Evolutionary conservation across 139 green algal genomes (phyloP), one percentile per base, ranked within the genome.

Genomic region (Chlamydomonas schloesseri): DNA sequence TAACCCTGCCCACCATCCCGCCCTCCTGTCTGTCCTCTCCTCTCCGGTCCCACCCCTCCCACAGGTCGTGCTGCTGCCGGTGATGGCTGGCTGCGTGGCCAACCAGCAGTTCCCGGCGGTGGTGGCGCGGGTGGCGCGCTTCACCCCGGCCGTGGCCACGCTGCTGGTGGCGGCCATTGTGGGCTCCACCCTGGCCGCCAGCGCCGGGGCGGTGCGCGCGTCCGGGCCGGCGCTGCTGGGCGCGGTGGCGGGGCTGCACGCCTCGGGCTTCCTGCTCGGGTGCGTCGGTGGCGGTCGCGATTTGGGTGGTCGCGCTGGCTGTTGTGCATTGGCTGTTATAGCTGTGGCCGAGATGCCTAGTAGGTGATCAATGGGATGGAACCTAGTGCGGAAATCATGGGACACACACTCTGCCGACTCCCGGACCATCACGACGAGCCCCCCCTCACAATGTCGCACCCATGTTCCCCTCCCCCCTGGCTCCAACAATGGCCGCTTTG

Each of bases 31-130:
- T n/a, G n/a, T n/a, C n/a, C n/a, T n/a, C n/a, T n/a, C n/a, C n/a
- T n/a, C n/a, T n/a, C n/a, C n/a, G n/a, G n/a, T n/a, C n/a, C n/a
- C n/a, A n/a, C n/a, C n/a, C n/a, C n/a, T n/a, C n/a, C n/a, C n/a
- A n/a, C 88, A 96, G 91, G 93, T 97, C 34, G 96, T 98, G 37
- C 86, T 98, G 73, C 81, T 93, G 29, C 96, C 96, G 10, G 92
- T 97, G 9, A 47, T 95, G 29, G 55, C 92, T 0, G 96, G 96
- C 23, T 88, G 76, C 5, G 84, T 89, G 33, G 36, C 95, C 29
- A 95, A 95, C 81, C 88, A 89, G 60, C 26, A 34, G 24, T 94
- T 93, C 85, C 95, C 95, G 18, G 62, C 11, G 0, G 79, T 73
- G 0, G 89, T 95, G 2, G 65, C 81, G 18, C 75, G 68, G 3